Conservation (phyloP, 805 yeast species). For the Torulaspora indica region DNA sequence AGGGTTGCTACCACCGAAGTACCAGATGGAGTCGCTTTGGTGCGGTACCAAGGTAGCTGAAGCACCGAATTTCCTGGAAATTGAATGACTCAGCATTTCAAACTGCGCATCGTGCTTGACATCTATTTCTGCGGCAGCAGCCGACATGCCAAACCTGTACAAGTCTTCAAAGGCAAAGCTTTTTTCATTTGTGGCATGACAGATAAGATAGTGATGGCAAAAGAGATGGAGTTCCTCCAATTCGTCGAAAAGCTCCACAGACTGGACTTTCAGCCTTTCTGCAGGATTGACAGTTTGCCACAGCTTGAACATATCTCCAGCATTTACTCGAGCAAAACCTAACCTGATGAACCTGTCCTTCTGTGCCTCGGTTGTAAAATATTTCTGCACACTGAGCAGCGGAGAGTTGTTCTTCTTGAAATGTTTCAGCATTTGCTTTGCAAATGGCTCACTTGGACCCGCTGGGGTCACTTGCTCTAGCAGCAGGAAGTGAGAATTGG, state of each 20-base stretch:
- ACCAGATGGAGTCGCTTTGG: constrained; percentile 16
- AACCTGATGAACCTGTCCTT: constrained; percentile 42
- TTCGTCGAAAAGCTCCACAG: constrained; percentile 72
- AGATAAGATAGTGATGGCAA: constrained; percentile 66
- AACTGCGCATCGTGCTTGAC: constrained; percentile 1
- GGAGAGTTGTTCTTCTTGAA: constrained; percentile 64
- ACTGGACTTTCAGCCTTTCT: constrained; percentile 40
- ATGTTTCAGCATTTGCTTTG: constrained; percentile 69
- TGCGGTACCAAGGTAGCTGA: constrained; percentile 8
- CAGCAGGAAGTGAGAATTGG: constrained; percentile 55
- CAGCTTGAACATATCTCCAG: constrained; percentile 50
- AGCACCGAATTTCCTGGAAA: constrained; percentile 28
- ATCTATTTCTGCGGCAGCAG: neutral
- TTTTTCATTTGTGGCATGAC: constrained; percentile 53
- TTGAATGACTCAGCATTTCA: constrained; percentile 1
- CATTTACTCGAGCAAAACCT: constrained; percentile 48
- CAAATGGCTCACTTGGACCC: constrained; percentile 60
- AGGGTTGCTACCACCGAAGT: constrained; percentile 38
- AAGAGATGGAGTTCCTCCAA: constrained; percentile 75
- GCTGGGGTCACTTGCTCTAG: constrained; percentile 70
- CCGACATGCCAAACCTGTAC: constrained; percentile 7
- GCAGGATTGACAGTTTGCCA: constrained; percentile 50
- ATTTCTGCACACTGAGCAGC: constrained; percentile 54
- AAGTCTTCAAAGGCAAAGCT: constrained; percentile 10
- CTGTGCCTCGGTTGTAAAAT: constrained; percentile 51